phyloP scores from a whole-genome alignment of 2,329 filamentous ascomycete genomes.

The Xenosphaeropsis pyriputrescens region DNA sequence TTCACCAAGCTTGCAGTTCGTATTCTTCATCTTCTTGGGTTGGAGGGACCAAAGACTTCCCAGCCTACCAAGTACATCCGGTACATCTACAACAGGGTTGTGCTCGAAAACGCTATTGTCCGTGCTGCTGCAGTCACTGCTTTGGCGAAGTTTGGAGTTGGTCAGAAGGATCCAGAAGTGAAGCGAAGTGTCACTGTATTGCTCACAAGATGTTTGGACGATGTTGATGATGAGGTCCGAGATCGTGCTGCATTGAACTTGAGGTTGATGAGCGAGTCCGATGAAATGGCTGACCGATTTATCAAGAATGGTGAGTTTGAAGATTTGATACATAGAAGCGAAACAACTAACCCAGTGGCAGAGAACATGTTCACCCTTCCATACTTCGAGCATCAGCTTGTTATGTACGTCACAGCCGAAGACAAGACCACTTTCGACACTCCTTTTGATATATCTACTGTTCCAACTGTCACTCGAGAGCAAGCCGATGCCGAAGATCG shows the following conservation, averaged over 20 bases:
- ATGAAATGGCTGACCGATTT: slow-evolving; percentile 73
- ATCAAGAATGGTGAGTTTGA: slow-evolving; percentile 69
- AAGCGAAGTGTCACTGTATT: slow-evolving; percentile 92
- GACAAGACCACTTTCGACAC: slow-evolving; percentile 72
- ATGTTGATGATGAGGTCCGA: slow-evolving; percentile 93
- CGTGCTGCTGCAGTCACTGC: slow-evolving; percentile 91
- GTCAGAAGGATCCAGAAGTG: slow-evolving; percentile 89
- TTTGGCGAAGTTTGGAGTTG: slow-evolving; percentile 91
- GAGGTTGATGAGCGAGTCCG: slow-evolving; percentile 71
- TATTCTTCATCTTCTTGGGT: slow-evolving; percentile 83
- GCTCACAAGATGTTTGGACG: slow-evolving; percentile 84
- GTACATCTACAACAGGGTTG: slow-evolving; percentile 98
- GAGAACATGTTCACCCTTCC: slow-evolving; percentile 93
- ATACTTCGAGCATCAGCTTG: slow-evolving; percentile 91
- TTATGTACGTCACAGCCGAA: slow-evolving; percentile 91
- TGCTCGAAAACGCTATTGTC: slow-evolving; percentile 92
- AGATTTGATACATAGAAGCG: neutral
- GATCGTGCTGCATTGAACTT: slow-evolving; percentile 91
- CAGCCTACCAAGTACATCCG: slow-evolving; percentile 98
- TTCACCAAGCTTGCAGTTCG: slow-evolving; percentile 96
- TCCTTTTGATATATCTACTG: slow-evolving; percentile 81
- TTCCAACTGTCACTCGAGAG: slow-evolving; percentile 88
- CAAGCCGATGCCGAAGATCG: slow-evolving; percentile 93
- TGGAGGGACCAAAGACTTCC: slow-evolving; percentile 87
- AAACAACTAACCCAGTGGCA: slow-evolving; percentile 23